Base-by-base conservation (phyloP, 2,329 filamentous ascomycete genomes). In the Fusarium fujikuroi region DNA sequence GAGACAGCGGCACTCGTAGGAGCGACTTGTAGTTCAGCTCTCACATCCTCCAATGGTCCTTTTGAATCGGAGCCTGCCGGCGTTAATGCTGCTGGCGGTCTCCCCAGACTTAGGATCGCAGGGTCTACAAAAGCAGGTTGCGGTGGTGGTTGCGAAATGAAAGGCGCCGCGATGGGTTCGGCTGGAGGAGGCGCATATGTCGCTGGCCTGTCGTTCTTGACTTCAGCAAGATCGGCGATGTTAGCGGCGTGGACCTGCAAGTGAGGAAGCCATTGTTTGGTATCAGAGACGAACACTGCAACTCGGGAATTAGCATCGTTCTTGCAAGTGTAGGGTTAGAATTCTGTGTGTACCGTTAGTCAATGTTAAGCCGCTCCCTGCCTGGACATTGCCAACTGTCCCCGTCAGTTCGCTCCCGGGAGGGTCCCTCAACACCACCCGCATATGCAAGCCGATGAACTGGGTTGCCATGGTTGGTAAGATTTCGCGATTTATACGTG, bases 401-500 rank as follows among this genome's bases (percentile, higher is more conserved):
- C 94, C 94, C 69, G 90, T 90, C 56, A 95, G 84, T 76, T 89
- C 85, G 46, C 88, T 89, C 68, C 89, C 89, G 5, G 88, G 87
- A 59, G 92, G 92, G 66, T 90, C 86, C 76, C 87, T 89, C 72
- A 96, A 87, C 40, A 91, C 92, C 77, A 96, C 91, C 68, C 90
- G 84, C 83, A 96, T 93, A 68, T 92, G 90, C 81, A 93, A 88
- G 70, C 93, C 93, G 78, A 94, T 90, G 80, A 95, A 94, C 78
- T 90, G 87, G 67, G 87, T 86, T 54, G 91, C 90, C 82, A 84
- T 84, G 46, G 46, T 79, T 28, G 34, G 32, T 23, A 50, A 34
- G 36, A 11, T 44, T 47, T 30, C 30, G 43, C 36, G 30, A n/a
- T 21, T 16, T 47, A n/a, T 28, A 7, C 14, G 25, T 72, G 16